A percentile compares a stretch with the other conserved stretches of the same genome.
Conservation (phyloP, 1,284 basidiomycete genomes). For the Rhodofomes roseus region DNA sequence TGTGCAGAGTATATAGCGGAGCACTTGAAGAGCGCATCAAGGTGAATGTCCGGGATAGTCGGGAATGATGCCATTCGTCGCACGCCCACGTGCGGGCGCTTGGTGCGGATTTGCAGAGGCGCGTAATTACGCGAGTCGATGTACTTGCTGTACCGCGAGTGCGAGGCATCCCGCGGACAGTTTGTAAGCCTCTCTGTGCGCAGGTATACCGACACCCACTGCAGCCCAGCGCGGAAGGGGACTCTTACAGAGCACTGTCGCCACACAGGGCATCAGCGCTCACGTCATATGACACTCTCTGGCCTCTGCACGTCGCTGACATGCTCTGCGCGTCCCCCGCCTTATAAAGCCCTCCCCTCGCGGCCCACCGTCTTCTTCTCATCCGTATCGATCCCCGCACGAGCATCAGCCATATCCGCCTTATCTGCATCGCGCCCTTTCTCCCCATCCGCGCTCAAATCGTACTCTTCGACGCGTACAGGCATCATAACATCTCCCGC, state of each 20-base stretch:
- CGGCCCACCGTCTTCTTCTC: neutral
- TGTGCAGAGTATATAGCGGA: no score
- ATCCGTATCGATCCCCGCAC: neutral
- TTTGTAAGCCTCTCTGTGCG: neutral
- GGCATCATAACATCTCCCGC: constrained; percentile 1
- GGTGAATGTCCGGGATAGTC: neutral
- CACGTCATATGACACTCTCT: constrained; percentile 9
- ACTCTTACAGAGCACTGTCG: neutral
- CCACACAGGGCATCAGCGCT: neutral
- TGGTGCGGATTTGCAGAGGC: neutral
- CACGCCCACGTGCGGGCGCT: neutral
- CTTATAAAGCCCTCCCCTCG: neutral
- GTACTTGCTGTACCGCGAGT: no score
- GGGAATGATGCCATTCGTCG: neutral
- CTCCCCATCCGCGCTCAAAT: neutral
- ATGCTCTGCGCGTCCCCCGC: constrained; percentile 1
- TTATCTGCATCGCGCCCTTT: constrained; percentile 1
- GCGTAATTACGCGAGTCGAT: neutral
- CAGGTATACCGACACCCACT: neutral
- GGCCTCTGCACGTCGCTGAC: neutral
- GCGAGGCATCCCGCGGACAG: no score
- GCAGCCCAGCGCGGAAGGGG: neutral
- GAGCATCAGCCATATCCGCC: constrained; percentile 1
- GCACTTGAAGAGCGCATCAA: no score
- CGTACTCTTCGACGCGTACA: neutral